Evolutionary conservation across 208 protist species (phyloP), one percentile per base, ranked within the genome.

Genomic region (Crithidia thermophila): DNA sequence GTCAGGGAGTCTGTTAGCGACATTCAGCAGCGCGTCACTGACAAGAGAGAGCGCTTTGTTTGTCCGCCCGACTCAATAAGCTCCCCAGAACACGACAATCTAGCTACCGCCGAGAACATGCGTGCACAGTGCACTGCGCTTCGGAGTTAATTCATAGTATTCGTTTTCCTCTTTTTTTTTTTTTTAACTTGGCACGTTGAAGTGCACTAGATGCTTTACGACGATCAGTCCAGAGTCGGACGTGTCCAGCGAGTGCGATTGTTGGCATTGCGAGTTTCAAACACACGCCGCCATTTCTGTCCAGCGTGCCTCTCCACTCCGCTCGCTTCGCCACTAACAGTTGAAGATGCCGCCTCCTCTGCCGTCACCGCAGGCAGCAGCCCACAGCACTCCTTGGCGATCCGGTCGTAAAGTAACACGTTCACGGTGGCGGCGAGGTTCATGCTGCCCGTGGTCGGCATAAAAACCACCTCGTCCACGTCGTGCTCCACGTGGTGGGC

Each of bases 351-450:
- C 10, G 51, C 27, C 16, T 21, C 8, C 46, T 13, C 14, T 14
- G 25, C 14, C 34, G 20, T 30, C 37, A 36, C 27, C 34, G 36
- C 47, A 21, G 61, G 37, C 10, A 53, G 52, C 43, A 67, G n/a
- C 2, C 60, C 61, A 27, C 76, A 27, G 45, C 61, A 69, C 62
- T 69, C 70, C 66, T 92, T 87, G 16, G 79, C 75, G 3, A 57
- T 39, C 6, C 87, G 84, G 58, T 94, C 87, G 68, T 94, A 94
- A 53, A 94, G 63, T 6, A 94, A 64, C 20, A 91, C 84, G 62
- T 84, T 88, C 25, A 90, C 77, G 0, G 84, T 72, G n/a, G 79
- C 76, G 13, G 87, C 81, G 33, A 93, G 78, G 47, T 93, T 93
- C 53, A 91, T 72, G 65, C 87, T 94, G n/a, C 82, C 79, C 2